Conservation (phyloP, 2,329 filamentous ascomycete species). For the Aulographum hederae region DNA sequence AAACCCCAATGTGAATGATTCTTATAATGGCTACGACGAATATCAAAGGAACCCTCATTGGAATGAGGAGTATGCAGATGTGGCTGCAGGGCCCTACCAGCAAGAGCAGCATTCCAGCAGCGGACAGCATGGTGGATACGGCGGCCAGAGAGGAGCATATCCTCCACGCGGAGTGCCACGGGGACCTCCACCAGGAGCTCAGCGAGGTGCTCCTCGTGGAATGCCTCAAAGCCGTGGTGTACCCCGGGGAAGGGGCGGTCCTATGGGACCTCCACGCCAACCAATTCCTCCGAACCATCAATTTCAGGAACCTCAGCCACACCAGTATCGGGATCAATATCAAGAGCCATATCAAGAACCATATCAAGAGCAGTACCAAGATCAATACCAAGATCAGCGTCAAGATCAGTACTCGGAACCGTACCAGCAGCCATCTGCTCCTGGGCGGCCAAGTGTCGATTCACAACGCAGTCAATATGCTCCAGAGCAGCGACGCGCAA, state of each 20-base stretch:
- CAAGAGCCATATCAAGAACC: not conserved
- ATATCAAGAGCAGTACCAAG: not conserved
- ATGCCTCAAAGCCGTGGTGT: no score
- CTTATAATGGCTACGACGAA: slow-evolving; percentile 15
- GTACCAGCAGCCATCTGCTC: not conserved
- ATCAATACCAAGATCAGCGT: not conserved
- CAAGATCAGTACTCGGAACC: not conserved
- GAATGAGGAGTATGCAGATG: no score
- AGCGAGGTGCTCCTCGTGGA: not conserved
- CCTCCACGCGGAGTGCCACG: slow-evolving; percentile 5
- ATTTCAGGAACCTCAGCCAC: slow-evolving; percentile 1
- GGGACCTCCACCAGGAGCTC: slow-evolving; percentile 6
- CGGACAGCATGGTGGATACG: not conserved
- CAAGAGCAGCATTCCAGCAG: slow-evolving; percentile 2
- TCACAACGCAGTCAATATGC: no score
- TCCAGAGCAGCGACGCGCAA: no score
- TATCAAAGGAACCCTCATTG: slow-evolving; percentile 8
- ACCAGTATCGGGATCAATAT: slow-evolving; percentile 2
- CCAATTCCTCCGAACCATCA: no score
- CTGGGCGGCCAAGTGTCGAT: no score
- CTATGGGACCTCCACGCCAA: no score
- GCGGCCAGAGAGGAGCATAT: no score
- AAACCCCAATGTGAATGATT: slow-evolving; percentile 7
- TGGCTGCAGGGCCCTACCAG: no score
- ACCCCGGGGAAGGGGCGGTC: no score